A percentile compares a stretch with the other conserved stretches of the same genome.
phyloP scores from a whole-genome alignment of 1,284 basidiomycete species.

The Malassezia obtusa region DNA sequence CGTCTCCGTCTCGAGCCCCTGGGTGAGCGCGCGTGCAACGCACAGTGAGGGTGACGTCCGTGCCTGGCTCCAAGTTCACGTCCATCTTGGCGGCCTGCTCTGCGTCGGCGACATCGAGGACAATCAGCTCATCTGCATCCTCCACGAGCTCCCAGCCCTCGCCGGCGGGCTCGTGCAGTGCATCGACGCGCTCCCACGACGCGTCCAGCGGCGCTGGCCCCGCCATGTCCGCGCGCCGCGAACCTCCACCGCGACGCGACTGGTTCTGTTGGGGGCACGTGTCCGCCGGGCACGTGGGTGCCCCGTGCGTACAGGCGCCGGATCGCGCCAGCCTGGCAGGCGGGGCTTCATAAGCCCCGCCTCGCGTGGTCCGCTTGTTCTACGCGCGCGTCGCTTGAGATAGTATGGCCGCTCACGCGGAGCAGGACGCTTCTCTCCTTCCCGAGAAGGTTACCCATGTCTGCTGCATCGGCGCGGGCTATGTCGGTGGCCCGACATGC shows the following conservation, averaged over 20 bases:
- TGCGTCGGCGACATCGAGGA: slow-evolving; percentile 2
- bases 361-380: not conserved
- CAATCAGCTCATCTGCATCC: slow-evolving; percentile 5
- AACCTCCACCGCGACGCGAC: not conserved
- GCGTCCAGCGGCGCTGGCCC: slow-evolving; percentile 1
- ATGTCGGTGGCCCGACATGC: slow-evolving; percentile 71
- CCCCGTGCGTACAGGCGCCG: not conserved
- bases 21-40: not conserved
- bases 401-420: not conserved
- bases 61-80: slow-evolving; percentile 1
- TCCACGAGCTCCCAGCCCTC: slow-evolving; percentile 10
- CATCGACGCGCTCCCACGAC: slow-evolving; percentile 12
- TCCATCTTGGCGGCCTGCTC: not conserved
- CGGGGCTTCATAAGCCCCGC: not conserved
- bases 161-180: not conserved
- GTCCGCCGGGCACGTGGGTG: not conserved
- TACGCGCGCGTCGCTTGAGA: not conserved
- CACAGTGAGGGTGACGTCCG: slow-evolving; percentile 8
- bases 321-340: too few relatives aligned
- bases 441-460: slow-evolving; percentile 27
- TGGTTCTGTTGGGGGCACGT: slow-evolving; percentile 1
- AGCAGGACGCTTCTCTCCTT: not conserved
- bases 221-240: not conserved
- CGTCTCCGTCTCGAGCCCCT: slow-evolving; percentile 15
- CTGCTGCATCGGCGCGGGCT: slow-evolving; percentile 73